Base-by-base conservation (phyloP, 78 protist genomes). In the Cavenderia fasciculata region DNA sequence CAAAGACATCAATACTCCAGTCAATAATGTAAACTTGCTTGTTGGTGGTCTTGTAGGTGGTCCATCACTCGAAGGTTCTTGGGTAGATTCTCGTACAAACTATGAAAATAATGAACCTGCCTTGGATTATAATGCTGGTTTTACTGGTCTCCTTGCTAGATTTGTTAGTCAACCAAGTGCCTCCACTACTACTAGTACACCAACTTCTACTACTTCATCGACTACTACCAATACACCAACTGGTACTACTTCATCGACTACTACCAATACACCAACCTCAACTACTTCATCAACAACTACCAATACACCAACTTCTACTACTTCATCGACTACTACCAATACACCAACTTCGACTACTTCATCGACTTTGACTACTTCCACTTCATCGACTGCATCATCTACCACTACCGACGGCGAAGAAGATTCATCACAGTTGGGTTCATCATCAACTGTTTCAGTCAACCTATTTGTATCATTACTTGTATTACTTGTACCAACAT, bases 1-100 rank as follows among this genome's bases (percentile, higher is more conserved):
- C 11, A 5, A 74, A 43, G 34, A 23, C 19, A 74, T 74, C 4
- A 49, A 74, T n/a, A 25, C 14, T 29, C 85, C 85, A 27, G 85
- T 44, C 2, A 38, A 34, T 19, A 74, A 33, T 19, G 27, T 44
- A 25, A 59, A 74, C 21, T 19, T 6, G 1, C n/a, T 74, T 18
- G 33, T 23, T 6, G 85, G 85, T 11, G 85, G 61, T 27, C 46
- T 74, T 11, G 44, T 74, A 4, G 85, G 85, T 27, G 85, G 85
- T 18, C 85, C 85, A 59, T 63, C 72, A 8, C 2, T 25, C 0
- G 18, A 74, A 3, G 27, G 33, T 40, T 11, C 47, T 16, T 74
- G 5, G 12, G 0, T 8, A 0, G 85, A 74, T 21, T 8, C 29
- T 38, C 63, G 85, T 29, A 3, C 18, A 1, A 44, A 59, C 52